Evolutionary conservation across 2,329 filamentous ascomycete genomes (phyloP).

Genomic region (Alternaria sp.): DNA sequence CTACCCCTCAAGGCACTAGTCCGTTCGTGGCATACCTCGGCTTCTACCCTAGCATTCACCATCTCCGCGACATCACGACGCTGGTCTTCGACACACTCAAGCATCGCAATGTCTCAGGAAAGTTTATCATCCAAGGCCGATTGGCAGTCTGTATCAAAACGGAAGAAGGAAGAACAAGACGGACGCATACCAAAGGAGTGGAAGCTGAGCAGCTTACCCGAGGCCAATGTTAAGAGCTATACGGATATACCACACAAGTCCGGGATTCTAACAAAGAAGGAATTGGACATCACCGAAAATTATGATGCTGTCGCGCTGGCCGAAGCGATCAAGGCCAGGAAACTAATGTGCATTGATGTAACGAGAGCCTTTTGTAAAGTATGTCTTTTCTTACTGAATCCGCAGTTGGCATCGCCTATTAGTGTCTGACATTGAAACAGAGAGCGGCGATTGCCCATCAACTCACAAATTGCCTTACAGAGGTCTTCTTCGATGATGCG

Average conservation of each 20-base stretch:
- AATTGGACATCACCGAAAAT: constrained; percentile 65
- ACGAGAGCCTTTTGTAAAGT: constrained; percentile 57
- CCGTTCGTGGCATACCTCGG: constrained; percentile 27
- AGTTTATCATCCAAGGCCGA: constrained; percentile 21
- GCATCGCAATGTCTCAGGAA: constrained; percentile 24
- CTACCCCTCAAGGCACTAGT: constrained; percentile 28
- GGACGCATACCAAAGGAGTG: constrained; percentile 56
- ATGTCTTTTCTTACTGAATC: neutral
- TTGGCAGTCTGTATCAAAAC: constrained; percentile 54
- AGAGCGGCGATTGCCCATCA: constrained; percentile 59
- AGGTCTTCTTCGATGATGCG: constrained; percentile 51
- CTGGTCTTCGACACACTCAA: constrained; percentile 1
- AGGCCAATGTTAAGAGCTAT: constrained; percentile 37
- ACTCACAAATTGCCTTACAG: constrained; percentile 54
- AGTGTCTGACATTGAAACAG: constrained; percentile 24
- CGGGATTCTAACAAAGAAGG: constrained; percentile 60
- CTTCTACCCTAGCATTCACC: constrained; percentile 10
- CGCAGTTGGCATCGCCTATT: neutral
- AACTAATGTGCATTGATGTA: constrained; percentile 51
- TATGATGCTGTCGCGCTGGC: constrained; percentile 58
- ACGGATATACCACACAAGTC: constrained; percentile 62
- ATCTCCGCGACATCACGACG: constrained; percentile 4
- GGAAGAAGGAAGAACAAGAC: constrained; percentile 55
- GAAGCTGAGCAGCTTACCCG: constrained; percentile 45
- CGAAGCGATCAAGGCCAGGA: constrained; percentile 45